Base-by-base conservation (phyloP, 2,329 filamentous ascomycete genomes). In the Emydomyces testavorans region DNA sequence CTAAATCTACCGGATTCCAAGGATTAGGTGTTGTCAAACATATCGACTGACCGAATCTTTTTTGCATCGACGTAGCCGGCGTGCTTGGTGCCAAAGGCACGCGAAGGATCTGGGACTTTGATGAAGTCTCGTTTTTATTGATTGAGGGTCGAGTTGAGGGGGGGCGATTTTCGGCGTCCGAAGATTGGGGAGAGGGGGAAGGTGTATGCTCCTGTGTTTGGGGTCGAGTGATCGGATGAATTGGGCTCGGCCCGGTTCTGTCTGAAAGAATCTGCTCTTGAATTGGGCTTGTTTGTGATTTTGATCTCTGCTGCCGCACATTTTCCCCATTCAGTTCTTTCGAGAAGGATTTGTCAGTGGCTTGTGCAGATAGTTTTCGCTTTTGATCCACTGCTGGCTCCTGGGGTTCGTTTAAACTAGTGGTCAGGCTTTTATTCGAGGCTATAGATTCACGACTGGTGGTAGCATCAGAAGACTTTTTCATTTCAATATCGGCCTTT, bases 1-100 rank as follows among this genome's bases (percentile, higher is more conserved):
- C 89, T 2, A 94, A 71, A 56, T 94, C 85, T 2, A 83, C 73
- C 0, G 83, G 72, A 3, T 73, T 75, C 90, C 90, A 96, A 0
- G 80, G 70, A 15, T 68, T 68, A 6, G 70, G 66, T 2, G 71
- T 75, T 56, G 74, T 78, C 40, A 80, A 69, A 16, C 81, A 71
- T 1, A 74, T 71, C 40, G 58, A 36, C 16, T 39, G 51, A 11
- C 52, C 61, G 56, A 79, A 79, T 29, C 74, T 63, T 58, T 79
- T 83, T 0, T 78, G 79, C 1, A 82, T 80, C 0, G 82, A 84
- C 24, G 57, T 54, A 1, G 56, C 54, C 8, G 66, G 68, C 2
- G 68, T 68, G 8, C 66, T 66, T 4, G 65, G 62, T 13, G 65
- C 67, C 16, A 75, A 57, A 4, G 71, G 67, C 3, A 71, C 60